phyloP scores from a whole-genome alignment of 202 grass and related monocot species.

The Setaria viridis region DNA sequence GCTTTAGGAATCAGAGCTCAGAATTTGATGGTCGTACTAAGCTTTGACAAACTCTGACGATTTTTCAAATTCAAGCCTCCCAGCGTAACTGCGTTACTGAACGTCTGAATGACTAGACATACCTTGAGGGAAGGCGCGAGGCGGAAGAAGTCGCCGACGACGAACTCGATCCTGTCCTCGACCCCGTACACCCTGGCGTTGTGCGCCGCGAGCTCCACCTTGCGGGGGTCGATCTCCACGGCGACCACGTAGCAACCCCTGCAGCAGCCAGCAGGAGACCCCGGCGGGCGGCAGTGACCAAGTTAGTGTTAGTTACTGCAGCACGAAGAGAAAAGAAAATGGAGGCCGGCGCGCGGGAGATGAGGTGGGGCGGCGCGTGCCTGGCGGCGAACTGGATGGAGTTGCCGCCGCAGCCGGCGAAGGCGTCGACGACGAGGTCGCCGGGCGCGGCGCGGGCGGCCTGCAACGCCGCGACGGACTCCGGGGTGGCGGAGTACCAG shows the following conservation, averaged over 20 bases:
- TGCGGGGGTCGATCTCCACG: constrained; percentile 68
- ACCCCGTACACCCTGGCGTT: constrained; percentile 73
- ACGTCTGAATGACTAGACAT: background rate
- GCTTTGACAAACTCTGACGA: background rate
- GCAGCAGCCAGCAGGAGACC: constrained; percentile 7
- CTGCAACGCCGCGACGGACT: constrained; percentile 65
- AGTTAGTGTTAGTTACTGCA: background rate
- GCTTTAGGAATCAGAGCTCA: background rate
- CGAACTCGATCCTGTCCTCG: constrained; percentile 68
- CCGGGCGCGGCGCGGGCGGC: constrained; percentile 44
- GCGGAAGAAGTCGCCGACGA: constrained; percentile 69
- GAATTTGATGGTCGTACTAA: background rate
- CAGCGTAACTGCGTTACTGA: background rate
- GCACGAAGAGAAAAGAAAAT: background rate
- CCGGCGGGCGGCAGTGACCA: background rate
- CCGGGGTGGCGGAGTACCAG: constrained; percentile 78
- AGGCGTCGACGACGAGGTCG: constrained; percentile 63
- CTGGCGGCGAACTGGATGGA: constrained; percentile 76
- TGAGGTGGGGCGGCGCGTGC: background rate
- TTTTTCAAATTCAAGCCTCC: background rate
- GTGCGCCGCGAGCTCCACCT: constrained; percentile 58
- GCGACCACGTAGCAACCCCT: constrained; percentile 73
- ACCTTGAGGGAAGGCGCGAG: constrained; percentile 64
- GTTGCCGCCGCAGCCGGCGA: constrained; percentile 71
- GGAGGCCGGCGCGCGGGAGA: background rate